Conservation (phyloP, 2,329 filamentous ascomycete genomes). For the Paramyrothecium sp. region DNA sequence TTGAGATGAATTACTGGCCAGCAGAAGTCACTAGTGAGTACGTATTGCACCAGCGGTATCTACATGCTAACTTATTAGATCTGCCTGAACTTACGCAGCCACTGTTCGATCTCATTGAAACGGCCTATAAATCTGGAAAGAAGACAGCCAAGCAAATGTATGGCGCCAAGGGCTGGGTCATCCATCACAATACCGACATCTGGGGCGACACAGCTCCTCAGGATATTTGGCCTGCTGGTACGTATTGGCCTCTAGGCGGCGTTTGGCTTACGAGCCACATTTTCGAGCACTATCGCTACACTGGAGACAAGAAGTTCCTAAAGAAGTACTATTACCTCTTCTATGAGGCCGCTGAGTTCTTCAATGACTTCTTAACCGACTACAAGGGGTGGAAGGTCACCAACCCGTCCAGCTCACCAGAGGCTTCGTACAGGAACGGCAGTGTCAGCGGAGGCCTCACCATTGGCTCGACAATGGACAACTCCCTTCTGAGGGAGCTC, state of each 20-base stretch:
- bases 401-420: slow-evolving; percentile 23
- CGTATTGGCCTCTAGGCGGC: slow-evolving; percentile 36
- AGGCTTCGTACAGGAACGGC: slow-evolving; percentile 16
- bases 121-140: slow-evolving; percentile 30
- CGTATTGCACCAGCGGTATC: no score
- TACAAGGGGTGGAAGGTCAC: slow-evolving; percentile 21
- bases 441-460: slow-evolving; percentile 10
- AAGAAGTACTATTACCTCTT: slow-evolving; percentile 24
- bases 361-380: slow-evolving; percentile 29
- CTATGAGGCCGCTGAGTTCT: slow-evolving; percentile 25
- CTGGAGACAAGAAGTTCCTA: slow-evolving; percentile 17
- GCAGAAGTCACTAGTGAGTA: slow-evolving; percentile 20
- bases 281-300: slow-evolving; percentile 37
- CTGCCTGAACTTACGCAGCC: slow-evolving; percentile 34
- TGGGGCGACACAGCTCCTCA: slow-evolving; percentile 30
- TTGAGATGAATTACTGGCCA: slow-evolving; percentile 48
- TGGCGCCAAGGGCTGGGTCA: slow-evolving; percentile 25
- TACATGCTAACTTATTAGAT: slow-evolving; percentile 1
- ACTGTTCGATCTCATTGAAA: slow-evolving; percentile 17
- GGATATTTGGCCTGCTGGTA: slow-evolving; percentile 17
- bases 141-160: slow-evolving; percentile 28
- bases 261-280: slow-evolving; percentile 39
- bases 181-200: slow-evolving; percentile 31
- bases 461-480: slow-evolving; percentile 23
- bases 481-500: slow-evolving; percentile 12